Base-by-base conservation (phyloP, 345 rosid genomes). In the Erodium maritimum region DNA sequence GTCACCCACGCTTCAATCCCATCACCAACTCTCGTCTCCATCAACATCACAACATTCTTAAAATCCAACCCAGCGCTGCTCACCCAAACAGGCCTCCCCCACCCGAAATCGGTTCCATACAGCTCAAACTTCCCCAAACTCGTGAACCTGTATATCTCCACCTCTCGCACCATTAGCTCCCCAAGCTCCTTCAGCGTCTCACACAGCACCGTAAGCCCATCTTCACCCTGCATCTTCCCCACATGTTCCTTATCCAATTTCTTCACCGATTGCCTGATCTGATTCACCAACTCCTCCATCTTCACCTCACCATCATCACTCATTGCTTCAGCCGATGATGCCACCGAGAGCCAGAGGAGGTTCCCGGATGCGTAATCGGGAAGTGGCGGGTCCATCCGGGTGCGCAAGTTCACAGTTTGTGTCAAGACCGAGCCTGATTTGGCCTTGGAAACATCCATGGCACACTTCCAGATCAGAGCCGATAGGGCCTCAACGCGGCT, bases 31-130 rank as follows among this genome's bases (percentile, higher is more conserved):
- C 37, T 29, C 37, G 37, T 29, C 37, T 29, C 37, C 37, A 29
- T 29, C 37, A 72, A 16, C 17, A 69, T 3, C 5, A 56, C 61
- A 1, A 52, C 33, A 21, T 65, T 68, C 19, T 64, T 63, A 10
- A 63, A 52, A 3, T 20, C 59, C 55, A 55, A 12, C 21, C 58
- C 34, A 1, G 55, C 55, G n/a, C 52, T 52, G 18, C 65, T 62
- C 50, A 65, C 57, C 77, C 80, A 69, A 1, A 21, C 5, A 1
- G 80, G 80, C 51, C 52, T 72, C 22, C 77, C 74, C 76, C 80
- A 75, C 17, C 74, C 80, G 33, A 69, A 72, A 61, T 75, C 70
- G 2, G 54, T 69, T 12, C 67, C 70, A 20, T 65, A 67, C 21
- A 70, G 5, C 1, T 58, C 65, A 9, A 66, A 52, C 25, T 56